phyloP scores from a whole-genome alignment of 176 grass and related monocot genomes.

The Sorghum bicolor region Sorghum_bicolor_NCBIv3 NC_012871.2:75191501-75192000 shows the following conservation, averaged over 20 bases:
- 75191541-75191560: background rate
- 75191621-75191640: background rate
- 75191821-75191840: background rate
- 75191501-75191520: background rate
- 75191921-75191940: background rate
- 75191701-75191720: conserved; percentile 35
- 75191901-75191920: background rate
- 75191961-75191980: background rate
- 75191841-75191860: too few relatives aligned
- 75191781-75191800: too few relatives aligned
- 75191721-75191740: background rate
- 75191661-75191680: background rate
- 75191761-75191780: background rate
- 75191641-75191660: background rate
- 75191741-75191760: background rate
- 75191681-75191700: background rate
- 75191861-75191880: background rate
- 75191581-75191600: background rate
- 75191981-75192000: background rate
- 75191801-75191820: background rate
- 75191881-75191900: background rate
- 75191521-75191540: background rate
- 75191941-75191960: background rate
- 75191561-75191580: background rate
- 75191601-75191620: background rate